Conservation (phyloP, 108 stramenopile species). For the Skeletonema potamos region DNA sequence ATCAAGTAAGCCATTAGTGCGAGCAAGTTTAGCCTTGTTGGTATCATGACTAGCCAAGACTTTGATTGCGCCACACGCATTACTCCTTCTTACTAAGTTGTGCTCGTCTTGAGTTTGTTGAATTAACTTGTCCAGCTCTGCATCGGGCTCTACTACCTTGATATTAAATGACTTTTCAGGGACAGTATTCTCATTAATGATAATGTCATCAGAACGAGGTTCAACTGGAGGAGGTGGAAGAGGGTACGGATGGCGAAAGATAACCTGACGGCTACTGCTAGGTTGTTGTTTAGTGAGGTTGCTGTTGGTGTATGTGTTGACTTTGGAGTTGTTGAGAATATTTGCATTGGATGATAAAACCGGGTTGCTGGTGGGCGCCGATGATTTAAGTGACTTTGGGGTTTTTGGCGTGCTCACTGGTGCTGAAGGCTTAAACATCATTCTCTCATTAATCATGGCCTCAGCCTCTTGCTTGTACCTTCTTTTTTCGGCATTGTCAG, state of each 20-base stretch:
- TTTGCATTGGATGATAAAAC: not conserved
- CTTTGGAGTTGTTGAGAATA: conserved; percentile 1
- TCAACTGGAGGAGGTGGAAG: conserved; percentile 51
- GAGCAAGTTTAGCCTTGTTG: conserved; percentile 64
- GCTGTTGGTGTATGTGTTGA: not conserved
- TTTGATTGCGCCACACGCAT: conserved; percentile 83
- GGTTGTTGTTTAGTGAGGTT: not conserved
- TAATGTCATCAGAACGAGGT: conserved; percentile 45
- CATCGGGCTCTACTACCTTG: conserved; percentile 47
- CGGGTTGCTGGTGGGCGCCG: not conserved
- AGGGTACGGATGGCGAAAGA: conserved; percentile 74
- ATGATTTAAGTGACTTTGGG: not conserved
- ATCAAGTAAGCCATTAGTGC: conserved; percentile 73
- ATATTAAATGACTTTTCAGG: conserved; percentile 8
- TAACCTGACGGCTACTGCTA: conserved; percentile 19
- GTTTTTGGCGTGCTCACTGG: not conserved
- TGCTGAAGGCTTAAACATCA: not conserved
- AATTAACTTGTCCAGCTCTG: conserved; percentile 60
- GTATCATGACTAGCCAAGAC: conserved; percentile 58
- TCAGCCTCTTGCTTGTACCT: not conserved
- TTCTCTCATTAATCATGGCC: not conserved
- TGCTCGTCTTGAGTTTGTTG: conserved; percentile 50
- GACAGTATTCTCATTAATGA: conserved; percentile 40
- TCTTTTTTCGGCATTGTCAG: not conserved
- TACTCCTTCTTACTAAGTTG: conserved; percentile 59